Base-by-base conservation (phyloP, 2,329 filamentous ascomycete species). In the Phoma herbarum region DNA sequence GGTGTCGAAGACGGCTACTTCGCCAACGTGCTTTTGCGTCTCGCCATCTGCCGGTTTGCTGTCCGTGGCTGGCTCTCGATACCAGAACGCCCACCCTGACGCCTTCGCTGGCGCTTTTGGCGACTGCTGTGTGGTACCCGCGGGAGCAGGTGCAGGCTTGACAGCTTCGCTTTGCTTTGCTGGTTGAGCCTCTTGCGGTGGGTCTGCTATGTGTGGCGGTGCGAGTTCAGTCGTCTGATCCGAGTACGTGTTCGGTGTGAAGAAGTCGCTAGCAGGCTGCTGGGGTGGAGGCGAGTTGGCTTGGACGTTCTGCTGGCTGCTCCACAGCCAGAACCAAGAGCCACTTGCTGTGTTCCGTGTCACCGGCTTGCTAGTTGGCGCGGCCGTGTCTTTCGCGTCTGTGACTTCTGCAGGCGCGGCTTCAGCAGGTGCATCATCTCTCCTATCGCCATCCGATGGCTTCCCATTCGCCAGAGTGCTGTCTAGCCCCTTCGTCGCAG, bases 61-160 rank as follows among this genome's bases (percentile, higher is more conserved):
- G 81, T 86, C 64, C 74, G 70, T 67, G 82, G 85, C 33, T 70
- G 78, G 64, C 3, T 89, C 87, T 44, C 83, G 85, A 14, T 88
- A 92, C 90, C 90, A 94, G 65, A 94, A 93, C 0, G 89, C 90
- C 91, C 91, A 94, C 0, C 88, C 90, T 0, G 90, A 90, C 74
- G 62, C 78, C 67, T 65, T 83, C 69, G 76, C 69, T 62, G 84
- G 79, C 6, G 79, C 76, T 1, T 78, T 75, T 2, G 65, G 3
- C 8, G 47, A 62, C 14, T 57, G 41, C 20, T 53, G 60, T n/a
- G 61, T 52, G 4, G 56, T 39, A 9, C 63, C 62, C 4, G 52
- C 33, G 12, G 26, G 26, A 4, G 55, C 46, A 39, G 22, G 20
- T 12, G 48, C 7, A 23, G 55, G 48, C 25, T 31, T 3, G 37